Evolutionary conservation across 768 basidiomycete species (phyloP).

Genomic region (Amylocystis lapponica): DNA sequence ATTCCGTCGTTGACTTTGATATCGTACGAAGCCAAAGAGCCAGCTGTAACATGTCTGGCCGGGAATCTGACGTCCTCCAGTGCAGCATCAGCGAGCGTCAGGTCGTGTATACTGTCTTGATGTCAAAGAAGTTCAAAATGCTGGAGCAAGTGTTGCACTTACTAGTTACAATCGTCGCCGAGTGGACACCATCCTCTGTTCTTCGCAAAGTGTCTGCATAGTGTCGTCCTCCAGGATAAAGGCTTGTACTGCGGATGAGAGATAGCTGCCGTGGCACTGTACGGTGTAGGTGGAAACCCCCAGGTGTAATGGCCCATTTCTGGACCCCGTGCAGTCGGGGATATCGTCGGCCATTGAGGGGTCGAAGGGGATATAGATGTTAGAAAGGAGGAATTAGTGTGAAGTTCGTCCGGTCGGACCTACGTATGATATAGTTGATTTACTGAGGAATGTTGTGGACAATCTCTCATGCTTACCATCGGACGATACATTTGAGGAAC

Average conservation of each 20-base stretch:
- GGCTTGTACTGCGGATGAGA: conserved; percentile 9
- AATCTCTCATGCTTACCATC: neutral
- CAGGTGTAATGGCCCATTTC: neutral
- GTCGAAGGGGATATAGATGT: too few relatives aligned
- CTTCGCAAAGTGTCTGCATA: conserved; percentile 37
- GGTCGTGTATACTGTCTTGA: conserved; percentile 29
- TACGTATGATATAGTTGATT: too few relatives aligned
- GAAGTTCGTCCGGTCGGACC: too few relatives aligned
- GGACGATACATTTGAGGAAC: neutral
- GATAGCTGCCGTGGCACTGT: neutral
- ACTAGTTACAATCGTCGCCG: conserved; percentile 39
- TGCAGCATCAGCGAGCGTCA: conserved; percentile 18
- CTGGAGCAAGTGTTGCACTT: conserved; percentile 13
- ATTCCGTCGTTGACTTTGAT: conserved; percentile 6
- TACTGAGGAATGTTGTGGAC: neutral
- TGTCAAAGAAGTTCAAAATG: conserved; percentile 7
- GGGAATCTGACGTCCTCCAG: conserved; percentile 20
- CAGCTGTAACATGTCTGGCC: conserved; percentile 5
- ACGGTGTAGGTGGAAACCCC: neutral
- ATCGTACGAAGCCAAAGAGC: conserved; percentile 1
- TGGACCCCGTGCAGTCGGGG: neutral
- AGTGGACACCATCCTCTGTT: conserved; percentile 38
- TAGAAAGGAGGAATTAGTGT: too few relatives aligned
- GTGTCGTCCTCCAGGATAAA: conserved; percentile 30
- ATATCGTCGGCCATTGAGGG: too few relatives aligned